Evolutionary conservation across 257 asterid species (phyloP).

Genomic region (Nicotiana paniculata): DNA sequence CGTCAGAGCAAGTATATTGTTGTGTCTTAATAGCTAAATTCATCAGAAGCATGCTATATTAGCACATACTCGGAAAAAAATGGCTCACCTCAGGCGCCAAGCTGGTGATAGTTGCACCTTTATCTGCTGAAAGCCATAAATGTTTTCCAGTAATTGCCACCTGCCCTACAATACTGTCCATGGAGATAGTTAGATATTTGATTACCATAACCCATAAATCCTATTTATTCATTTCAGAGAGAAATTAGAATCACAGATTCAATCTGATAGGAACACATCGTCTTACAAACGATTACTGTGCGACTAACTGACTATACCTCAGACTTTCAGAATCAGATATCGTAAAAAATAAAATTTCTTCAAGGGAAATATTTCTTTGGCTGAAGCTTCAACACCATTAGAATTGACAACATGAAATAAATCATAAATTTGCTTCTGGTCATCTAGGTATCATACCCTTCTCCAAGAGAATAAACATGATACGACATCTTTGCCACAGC

Average conservation of each 20-base stretch:
- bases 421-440: conserved; percentile 1
- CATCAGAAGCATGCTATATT: not conserved
- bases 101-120: conserved; percentile 35
- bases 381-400: not conserved
- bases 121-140: conserved; percentile 70
- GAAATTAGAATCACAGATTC: not conserved
- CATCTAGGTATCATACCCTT: conserved; percentile 61
- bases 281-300: not conserved
- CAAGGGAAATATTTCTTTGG: not conserved
- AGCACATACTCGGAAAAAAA: not conserved
- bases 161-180: conserved; percentile 73
- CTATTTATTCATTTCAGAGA: not conserved
- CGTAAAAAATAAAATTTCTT: not conserved
- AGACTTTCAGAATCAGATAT: not conserved
- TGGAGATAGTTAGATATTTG: conserved; percentile 5
- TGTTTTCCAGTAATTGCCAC: conserved; percentile 92
- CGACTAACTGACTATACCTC: not conserved
- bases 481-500: conserved; percentile 88
- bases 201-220: not conserved
- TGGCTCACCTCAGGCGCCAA: conserved; percentile 50
- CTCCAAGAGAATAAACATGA: conserved; percentile 85
- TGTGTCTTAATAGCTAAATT: not conserved
- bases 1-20: not conserved
- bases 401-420: not conserved
- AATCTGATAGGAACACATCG: not conserved